Conservation (phyloP, 2,329 filamentous ascomycete species). For the Zelopaecilomyces penicillatus region DNA sequence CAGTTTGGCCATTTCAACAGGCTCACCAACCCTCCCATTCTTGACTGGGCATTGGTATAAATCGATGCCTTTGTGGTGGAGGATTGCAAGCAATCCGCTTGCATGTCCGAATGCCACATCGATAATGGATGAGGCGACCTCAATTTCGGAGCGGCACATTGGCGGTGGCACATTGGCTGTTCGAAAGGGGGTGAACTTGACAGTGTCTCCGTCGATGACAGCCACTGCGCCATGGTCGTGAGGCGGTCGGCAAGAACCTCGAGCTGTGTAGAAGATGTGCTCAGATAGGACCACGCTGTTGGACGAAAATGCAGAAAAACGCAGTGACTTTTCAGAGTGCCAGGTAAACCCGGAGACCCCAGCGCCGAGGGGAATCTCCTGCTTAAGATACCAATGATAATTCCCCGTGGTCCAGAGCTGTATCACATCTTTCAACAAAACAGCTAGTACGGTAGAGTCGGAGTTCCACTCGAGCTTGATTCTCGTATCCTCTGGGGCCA, state of each 20-base stretch:
- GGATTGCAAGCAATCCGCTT: constrained; percentile 59
- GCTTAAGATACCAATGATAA: constrained; percentile 97
- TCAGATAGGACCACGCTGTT: constrained; percentile 51
- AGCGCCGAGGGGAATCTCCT: constrained; percentile 57
- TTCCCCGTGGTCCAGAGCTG: constrained; percentile 97
- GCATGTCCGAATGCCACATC: constrained; percentile 67
- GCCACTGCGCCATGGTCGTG: constrained; percentile 71
- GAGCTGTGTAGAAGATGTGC: constrained; percentile 58
- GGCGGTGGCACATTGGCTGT: constrained; percentile 83
- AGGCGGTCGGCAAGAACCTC: constrained; percentile 61
- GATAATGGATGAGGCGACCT: constrained; percentile 51
- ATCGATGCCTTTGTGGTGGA: constrained; percentile 59
- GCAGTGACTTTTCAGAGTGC: constrained; percentile 79
- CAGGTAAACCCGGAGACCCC: constrained; percentile 40
- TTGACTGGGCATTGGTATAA: constrained; percentile 62
- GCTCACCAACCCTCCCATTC: constrained; percentile 40
- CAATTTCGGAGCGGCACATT: constrained; percentile 75
- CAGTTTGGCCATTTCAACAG: constrained; percentile 31
- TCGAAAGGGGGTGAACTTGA: constrained; percentile 81
- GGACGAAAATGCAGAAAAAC: constrained; percentile 49
- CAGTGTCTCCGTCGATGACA: constrained; percentile 69
- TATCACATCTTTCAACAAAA: constrained; percentile 64
- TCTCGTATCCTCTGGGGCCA: constrained; percentile 37
- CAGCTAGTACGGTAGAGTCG: constrained; percentile 83
- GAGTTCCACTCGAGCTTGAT: constrained; percentile 78